Evolutionary conservation across 805 yeast species (phyloP).

Genomic region (Myxozyma monticola): DNA sequence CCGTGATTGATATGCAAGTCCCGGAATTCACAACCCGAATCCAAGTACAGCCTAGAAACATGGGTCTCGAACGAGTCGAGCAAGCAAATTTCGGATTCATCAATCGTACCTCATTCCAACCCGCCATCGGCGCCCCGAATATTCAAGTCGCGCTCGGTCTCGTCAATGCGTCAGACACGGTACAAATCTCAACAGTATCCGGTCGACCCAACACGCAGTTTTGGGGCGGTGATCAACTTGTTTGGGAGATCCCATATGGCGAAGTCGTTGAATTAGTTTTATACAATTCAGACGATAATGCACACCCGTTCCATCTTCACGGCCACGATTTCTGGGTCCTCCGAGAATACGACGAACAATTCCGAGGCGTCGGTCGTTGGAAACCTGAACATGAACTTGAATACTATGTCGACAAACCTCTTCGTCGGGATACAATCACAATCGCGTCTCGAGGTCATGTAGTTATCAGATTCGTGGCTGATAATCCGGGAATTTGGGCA

Average conservation of each 20-base stretch:
- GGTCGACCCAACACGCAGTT: slow-evolving; percentile 63
- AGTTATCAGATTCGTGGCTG: slow-evolving; percentile 82
- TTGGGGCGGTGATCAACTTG: slow-evolving; percentile 60
- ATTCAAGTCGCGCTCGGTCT: slow-evolving; percentile 34
- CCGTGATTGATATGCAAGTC: slow-evolving; percentile 1
- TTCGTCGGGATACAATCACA: slow-evolving; percentile 77
- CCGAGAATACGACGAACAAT: slow-evolving; percentile 44
- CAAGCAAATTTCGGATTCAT: slow-evolving; percentile 35
- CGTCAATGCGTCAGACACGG: slow-evolving; percentile 36
- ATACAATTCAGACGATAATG: slow-evolving; percentile 77
- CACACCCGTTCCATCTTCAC: slow-evolving; percentile 77
- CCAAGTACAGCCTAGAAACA: slow-evolving; percentile 4
- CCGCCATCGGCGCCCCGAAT: slow-evolving; percentile 36
- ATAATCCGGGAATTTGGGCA: slow-evolving; percentile 97
- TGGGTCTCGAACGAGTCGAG: slow-evolving; percentile 15
- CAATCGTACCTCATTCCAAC: slow-evolving; percentile 30
- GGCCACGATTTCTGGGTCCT: slow-evolving; percentile 70
- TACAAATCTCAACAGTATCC: slow-evolving; percentile 48
- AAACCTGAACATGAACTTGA: slow-evolving; percentile 31
- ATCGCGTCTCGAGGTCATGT: slow-evolving; percentile 81
- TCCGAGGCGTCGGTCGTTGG: slow-evolving; percentile 18
- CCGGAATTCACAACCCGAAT: slow-evolving; percentile 4
- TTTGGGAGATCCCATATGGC: slow-evolving; percentile 57
- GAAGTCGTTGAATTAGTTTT: slow-evolving; percentile 74
- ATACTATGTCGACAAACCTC: slow-evolving; percentile 62